A percentile compares a stretch with the other conserved stretches of the same genome.
phyloP scores from a whole-genome alignment of 1,284 basidiomycete species.

The Puccinia triticina region DNA sequence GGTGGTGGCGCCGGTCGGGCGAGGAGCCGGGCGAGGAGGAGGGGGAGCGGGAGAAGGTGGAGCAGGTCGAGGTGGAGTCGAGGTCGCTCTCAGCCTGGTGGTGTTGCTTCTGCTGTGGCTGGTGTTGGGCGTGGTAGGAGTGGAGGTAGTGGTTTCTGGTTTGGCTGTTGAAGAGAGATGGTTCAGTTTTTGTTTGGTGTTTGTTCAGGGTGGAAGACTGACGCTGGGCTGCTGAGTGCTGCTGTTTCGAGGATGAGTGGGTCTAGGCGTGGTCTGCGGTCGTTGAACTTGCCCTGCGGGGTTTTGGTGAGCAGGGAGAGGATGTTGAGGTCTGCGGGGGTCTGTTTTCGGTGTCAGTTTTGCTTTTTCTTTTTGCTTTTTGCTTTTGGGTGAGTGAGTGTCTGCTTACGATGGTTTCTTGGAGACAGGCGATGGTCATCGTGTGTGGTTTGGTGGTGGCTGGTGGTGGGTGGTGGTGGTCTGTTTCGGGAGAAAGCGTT shows the following conservation, averaged over 20 bases:
- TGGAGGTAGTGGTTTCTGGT: constrained; percentile 59
- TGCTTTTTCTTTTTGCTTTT: not conserved
- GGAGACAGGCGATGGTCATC: no score
- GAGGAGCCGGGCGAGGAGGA: not conserved
- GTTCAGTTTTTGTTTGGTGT: no score
- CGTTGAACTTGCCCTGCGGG: not conserved
- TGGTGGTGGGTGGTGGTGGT: no score
- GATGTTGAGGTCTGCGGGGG: not conserved
- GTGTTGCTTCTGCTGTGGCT: not conserved
- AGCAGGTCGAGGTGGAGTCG: not conserved
- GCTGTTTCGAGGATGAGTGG: constrained; percentile 58
- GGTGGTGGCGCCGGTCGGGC: not conserved
- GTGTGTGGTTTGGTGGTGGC: no score
- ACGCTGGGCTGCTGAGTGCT: constrained; percentile 56
- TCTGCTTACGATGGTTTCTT: no score
- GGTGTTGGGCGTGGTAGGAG: constrained; percentile 55
- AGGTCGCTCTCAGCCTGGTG: not conserved
- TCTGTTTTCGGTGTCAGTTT: no score
- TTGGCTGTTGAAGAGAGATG: constrained; percentile 52
- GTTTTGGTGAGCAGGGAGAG: constrained; percentile 7
- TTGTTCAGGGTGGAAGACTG: no score
- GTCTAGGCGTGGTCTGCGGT: constrained; percentile 55
- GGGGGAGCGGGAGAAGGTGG: constrained; percentile 9
- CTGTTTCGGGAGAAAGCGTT: no score
- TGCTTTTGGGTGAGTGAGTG: not conserved